Conservation (phyloP, 768 basidiomycete species). For the Phlebiopsis gigantea region DNA sequence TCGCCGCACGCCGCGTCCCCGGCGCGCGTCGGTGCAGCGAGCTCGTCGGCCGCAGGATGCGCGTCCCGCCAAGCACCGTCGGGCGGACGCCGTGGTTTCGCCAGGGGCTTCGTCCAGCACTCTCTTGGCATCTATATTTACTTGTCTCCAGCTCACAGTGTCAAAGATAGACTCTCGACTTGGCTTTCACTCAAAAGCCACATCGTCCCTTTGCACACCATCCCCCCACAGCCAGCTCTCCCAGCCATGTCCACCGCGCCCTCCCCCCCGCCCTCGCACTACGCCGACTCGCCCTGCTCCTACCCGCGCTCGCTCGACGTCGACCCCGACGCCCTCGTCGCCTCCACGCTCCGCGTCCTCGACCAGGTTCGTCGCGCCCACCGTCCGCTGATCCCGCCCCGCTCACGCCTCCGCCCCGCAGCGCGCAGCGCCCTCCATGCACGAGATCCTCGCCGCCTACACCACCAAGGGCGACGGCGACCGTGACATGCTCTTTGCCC, state of each 20-base stretch:
- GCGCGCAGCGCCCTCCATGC: conserved; percentile 74
- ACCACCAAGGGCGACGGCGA: conserved; percentile 84
- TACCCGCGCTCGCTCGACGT: not conserved
- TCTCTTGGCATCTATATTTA: conserved; percentile 43
- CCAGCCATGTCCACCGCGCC: conserved; percentile 19
- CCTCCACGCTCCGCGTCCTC: conserved; percentile 40
- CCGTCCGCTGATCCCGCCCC: not conserved
- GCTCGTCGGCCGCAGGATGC: not conserved
- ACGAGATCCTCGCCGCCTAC: conserved; percentile 86
- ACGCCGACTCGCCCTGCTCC: conserved; percentile 1
- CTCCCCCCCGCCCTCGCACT: conserved; percentile 12
- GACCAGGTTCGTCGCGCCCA: conserved; percentile 35
- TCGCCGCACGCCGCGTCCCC: not conserved
- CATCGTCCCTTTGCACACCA: conserved; percentile 15
- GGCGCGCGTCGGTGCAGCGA: not conserved
- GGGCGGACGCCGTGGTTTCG: not conserved
- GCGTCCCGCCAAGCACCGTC: not conserved
- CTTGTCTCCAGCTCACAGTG: conserved; percentile 24
- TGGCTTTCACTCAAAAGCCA: conserved; percentile 29
- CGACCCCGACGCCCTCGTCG: conserved; percentile 27
- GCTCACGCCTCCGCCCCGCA: conserved; percentile 24
- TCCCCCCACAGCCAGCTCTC: conserved; percentile 14
- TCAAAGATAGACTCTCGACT: conserved; percentile 47
- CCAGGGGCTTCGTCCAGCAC: not conserved
- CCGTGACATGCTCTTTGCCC: conserved; percentile 84